Percentiles rank a stretch among this genome's conserved stretches.
phyloP scores from a whole-genome alignment of 768 basidiomycete genomes.

The Hygrophoropsis aurantiaca region DNA sequence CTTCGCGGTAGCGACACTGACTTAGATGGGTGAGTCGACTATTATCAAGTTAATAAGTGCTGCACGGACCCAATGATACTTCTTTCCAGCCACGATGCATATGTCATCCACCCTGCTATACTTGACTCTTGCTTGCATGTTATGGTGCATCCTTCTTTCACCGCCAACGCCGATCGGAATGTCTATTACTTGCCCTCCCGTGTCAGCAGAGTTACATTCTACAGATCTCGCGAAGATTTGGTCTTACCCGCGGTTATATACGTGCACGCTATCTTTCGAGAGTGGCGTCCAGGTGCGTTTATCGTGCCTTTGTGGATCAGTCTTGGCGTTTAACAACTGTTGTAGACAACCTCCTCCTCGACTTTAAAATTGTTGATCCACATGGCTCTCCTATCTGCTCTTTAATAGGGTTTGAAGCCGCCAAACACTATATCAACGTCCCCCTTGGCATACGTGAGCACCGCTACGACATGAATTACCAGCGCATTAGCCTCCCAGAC shows the following conservation, averaged over 20 bases:
- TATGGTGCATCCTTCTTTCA: slow-evolving; percentile 4
- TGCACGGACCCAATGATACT: no score
- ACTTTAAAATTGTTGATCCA: no score
- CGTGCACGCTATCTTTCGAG: slow-evolving; percentile 1
- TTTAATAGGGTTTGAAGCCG: background rate
- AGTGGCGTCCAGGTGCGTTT: slow-evolving; percentile 3
- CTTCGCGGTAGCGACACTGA: slow-evolving; percentile 1
- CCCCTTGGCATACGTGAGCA: background rate
- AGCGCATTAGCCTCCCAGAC: background rate
- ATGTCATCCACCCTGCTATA: slow-evolving; percentile 2
- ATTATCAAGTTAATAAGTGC: no score
- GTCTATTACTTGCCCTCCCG: slow-evolving; percentile 5
- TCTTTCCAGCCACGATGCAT: background rate
- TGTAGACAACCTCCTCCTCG: no score
- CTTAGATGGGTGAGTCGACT: slow-evolving; percentile 1
- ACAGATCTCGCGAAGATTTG: background rate
- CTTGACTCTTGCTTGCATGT: slow-evolving; percentile 2
- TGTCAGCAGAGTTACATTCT: background rate
- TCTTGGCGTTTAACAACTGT: no score
- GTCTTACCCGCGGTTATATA: background rate
- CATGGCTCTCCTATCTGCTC: no score
- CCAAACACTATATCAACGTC: background rate
- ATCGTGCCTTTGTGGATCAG: no score
- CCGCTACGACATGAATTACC: background rate
- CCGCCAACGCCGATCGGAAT: background rate